phyloP scores from a whole-genome alignment of 106 monocot genomes.

The Allium fistulosum region DNA sequence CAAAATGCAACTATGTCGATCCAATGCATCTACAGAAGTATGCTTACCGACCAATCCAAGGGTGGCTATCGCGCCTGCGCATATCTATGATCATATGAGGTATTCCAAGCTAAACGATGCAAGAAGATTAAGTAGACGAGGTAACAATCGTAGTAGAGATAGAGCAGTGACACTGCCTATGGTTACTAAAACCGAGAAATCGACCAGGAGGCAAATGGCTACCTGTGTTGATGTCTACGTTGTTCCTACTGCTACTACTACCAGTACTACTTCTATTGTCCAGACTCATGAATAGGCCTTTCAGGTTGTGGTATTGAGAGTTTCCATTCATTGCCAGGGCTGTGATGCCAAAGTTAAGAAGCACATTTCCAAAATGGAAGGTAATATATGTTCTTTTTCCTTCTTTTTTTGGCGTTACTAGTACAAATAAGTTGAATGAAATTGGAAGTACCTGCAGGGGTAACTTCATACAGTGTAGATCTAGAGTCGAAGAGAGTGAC shows the following conservation, averaged over 20 bases:
- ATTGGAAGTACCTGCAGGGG: constrained; percentile 34
- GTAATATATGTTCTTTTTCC: background rate
- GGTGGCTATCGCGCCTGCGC: constrained; percentile 5
- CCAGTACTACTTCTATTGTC: background rate
- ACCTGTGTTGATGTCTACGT: background rate
- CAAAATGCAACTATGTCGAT: constrained; percentile 33
- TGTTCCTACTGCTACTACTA: background rate
- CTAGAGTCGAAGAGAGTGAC: constrained; percentile 89
- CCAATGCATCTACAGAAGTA: constrained; percentile 49
- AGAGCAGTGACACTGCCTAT: constrained; percentile 30
- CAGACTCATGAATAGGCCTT: background rate
- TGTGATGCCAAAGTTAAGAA: constrained; percentile 83
- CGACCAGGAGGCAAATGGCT: background rate
- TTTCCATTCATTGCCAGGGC: constrained; percentile 82
- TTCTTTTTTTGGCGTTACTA: background rate
- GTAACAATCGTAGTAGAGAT: constrained; percentile 2
- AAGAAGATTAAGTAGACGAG: constrained; percentile 21
- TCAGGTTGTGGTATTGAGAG: constrained; percentile 88
- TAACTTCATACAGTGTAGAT: constrained; percentile 93
- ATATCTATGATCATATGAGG: background rate
- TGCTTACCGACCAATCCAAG: constrained; percentile 49
- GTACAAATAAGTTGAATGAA: background rate
- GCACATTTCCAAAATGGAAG: constrained; percentile 13
- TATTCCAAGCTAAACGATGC: background rate
- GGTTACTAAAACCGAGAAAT: constrained; percentile 23